These are phyloP conservation scores for Ceratobasidium papillatum DNA, from an alignment of 1,284 basidiomycete genomes.

Conservation along the genomic window DNA sequence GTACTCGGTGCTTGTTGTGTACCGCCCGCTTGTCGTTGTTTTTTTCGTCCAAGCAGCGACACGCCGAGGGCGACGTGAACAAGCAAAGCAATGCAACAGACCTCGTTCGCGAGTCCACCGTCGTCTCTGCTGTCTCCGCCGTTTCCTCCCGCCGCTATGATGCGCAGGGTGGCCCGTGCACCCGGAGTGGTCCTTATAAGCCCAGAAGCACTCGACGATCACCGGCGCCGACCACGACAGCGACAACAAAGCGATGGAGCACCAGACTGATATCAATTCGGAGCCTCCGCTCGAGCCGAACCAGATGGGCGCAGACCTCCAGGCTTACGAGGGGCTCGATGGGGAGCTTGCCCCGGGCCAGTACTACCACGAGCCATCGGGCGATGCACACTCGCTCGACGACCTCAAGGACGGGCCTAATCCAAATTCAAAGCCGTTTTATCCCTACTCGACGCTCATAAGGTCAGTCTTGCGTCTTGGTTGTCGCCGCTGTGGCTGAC, in stretches of 20 bases:
- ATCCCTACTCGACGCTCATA: constrained; percentile 86
- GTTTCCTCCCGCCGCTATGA: neutral
- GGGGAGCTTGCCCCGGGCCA: constrained; percentile 34
- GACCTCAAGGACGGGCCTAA: constrained; percentile 42
- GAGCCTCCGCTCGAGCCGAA: constrained; percentile 24
- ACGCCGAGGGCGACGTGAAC: neutral
- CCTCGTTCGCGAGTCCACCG: neutral
- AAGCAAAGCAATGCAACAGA: constrained; percentile 6
- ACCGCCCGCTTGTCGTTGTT: constrained; percentile 31
- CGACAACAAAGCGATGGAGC: constrained; percentile 27
- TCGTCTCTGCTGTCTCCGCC: neutral
- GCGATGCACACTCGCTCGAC: constrained; percentile 33
- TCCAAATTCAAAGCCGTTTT: constrained; percentile 58
- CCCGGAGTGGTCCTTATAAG: constrained; percentile 30
- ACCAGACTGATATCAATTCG: constrained; percentile 28
- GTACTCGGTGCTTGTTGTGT: constrained; percentile 39
- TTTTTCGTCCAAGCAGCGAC: constrained; percentile 27
- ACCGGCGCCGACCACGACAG: neutral
- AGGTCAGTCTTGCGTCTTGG: constrained; percentile 61
- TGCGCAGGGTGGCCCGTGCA: constrained; percentile 32
- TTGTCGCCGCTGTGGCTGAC: neutral
- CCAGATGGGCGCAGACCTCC: constrained; percentile 21
- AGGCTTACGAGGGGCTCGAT: constrained; percentile 28
- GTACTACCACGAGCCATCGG: constrained; percentile 33
- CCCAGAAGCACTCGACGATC: constrained; percentile 29